Evolutionary conservation across 345 rosid species (phyloP).

Genomic region (Euphorbia pulcherrima): DNA sequence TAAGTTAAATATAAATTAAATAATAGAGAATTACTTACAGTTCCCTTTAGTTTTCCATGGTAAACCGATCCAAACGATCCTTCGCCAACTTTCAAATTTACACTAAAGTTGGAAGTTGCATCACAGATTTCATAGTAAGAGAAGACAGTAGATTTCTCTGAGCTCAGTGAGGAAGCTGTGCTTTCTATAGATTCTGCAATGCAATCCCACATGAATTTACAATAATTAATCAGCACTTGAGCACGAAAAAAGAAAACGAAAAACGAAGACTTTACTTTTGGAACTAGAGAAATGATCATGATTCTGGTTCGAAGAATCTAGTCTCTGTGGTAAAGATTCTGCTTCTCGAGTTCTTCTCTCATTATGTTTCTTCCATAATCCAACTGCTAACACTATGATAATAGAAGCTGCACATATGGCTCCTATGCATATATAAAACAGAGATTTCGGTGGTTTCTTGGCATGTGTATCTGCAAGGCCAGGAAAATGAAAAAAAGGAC

Average conservation of each 20-base stretch:
- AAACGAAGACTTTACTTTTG: conserved; percentile 5
- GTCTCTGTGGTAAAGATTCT: too few relatives aligned
- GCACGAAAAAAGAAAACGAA: not conserved
- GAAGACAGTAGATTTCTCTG: conserved; percentile 25
- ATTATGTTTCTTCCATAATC: conserved; percentile 17
- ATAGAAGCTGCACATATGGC: conserved; percentile 19
- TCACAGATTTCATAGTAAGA: conserved; percentile 27
- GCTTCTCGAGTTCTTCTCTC: conserved; percentile 6
- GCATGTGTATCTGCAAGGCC: conserved; percentile 17
- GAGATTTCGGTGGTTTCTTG: conserved; percentile 19
- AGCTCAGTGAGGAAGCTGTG: conserved; percentile 17
- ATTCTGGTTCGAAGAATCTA: conserved; percentile 11
- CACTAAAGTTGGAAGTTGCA: conserved; percentile 31
- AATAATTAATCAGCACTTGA: not conserved
- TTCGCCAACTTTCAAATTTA: conserved; percentile 31
- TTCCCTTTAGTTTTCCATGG: conserved; percentile 22
- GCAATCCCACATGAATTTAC: conserved; percentile 6
- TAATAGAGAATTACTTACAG: conserved; percentile 10
- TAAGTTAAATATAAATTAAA: too few relatives aligned
- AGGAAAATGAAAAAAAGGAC: not conserved
- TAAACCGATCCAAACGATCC: conserved; percentile 41
- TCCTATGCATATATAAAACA: conserved; percentile 10
- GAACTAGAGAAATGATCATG: conserved; percentile 5
- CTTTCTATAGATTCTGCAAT: conserved; percentile 23
- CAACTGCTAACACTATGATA: conserved; percentile 8